phyloP scores from a whole-genome alignment of 2,329 filamentous ascomycete genomes.

The Neurospora crassa region DNA sequence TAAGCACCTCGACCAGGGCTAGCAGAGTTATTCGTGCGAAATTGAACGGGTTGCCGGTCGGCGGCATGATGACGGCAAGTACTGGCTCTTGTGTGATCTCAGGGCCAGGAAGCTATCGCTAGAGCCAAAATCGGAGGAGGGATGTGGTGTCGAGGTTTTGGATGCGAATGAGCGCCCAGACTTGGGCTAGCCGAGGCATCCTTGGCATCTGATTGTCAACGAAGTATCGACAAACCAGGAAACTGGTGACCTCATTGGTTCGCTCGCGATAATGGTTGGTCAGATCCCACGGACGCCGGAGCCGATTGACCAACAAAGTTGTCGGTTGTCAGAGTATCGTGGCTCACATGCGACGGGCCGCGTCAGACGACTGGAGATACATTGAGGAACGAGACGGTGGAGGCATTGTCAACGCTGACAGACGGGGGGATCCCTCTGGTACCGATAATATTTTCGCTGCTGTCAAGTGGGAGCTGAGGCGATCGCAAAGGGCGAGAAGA shows the following conservation, averaged over 20 bases:
- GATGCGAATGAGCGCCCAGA: not conserved
- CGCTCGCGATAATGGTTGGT: not conserved
- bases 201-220: not conserved
- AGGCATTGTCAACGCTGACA: too few relatives aligned
- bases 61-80: not conserved
- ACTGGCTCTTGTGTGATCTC: not conserved
- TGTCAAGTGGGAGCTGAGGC: too few relatives aligned
- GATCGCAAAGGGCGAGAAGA: too few relatives aligned
- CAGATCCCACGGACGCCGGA: not conserved
- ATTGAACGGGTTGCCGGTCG: not conserved
- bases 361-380: not conserved
- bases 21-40: constrained; percentile 1
- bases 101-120: not conserved
- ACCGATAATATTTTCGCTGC: too few relatives aligned
- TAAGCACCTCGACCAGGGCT: not conserved
- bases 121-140: not conserved
- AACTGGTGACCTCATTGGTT: not conserved
- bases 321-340: not conserved
- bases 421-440: too few relatives aligned
- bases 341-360: not conserved
- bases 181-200: not conserved
- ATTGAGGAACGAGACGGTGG: not conserved
- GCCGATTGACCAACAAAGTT: not conserved
- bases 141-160: not conserved
- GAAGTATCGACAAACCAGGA: not conserved